Evolutionary conservation across 495 filamentous ascomycete genomes (phyloP).

Genomic region (Aspergillus heteromorphus): DNA sequence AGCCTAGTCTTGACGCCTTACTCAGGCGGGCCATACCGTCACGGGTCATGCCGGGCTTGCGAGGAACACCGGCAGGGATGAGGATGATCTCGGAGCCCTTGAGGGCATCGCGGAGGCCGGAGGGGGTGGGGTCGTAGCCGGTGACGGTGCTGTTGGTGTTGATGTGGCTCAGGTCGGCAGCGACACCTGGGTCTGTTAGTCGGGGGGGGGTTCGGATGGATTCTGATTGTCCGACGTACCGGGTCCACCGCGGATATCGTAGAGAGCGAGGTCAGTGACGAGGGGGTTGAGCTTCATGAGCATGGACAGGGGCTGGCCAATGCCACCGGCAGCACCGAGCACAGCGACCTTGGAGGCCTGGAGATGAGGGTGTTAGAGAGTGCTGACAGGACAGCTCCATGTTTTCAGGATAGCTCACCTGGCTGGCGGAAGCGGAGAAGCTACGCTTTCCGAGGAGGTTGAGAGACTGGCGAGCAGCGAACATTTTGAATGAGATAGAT

Average conservation of each 20-base stretch:
- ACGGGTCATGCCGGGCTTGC: slow-evolving; percentile 99
- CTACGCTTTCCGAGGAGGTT: slow-evolving; percentile 73
- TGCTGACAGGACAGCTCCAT: slow-evolving; percentile 14
- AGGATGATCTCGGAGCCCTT: slow-evolving; percentile 88
- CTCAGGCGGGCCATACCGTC: no score
- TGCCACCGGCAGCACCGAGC: slow-evolving; percentile 92
- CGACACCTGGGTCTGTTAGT: slow-evolving; percentile 64
- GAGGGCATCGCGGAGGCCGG: slow-evolving; percentile 70
- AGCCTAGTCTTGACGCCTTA: no score
- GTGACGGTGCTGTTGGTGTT: slow-evolving; percentile 96
- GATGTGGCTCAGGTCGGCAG: slow-evolving; percentile 95
- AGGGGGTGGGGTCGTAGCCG: slow-evolving; percentile 74
- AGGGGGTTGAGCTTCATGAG: slow-evolving; percentile 97
- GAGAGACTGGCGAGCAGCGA: slow-evolving; percentile 67
- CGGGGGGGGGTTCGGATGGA: background rate
- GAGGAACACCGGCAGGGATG: slow-evolving; percentile 96
- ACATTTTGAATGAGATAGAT: slow-evolving; percentile 55
- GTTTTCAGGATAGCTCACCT: slow-evolving; percentile 50
- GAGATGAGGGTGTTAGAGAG: slow-evolving; percentile 29
- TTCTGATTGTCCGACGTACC: slow-evolving; percentile 55
- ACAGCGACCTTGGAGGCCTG: slow-evolving; percentile 96
- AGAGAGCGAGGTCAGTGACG: slow-evolving; percentile 87
- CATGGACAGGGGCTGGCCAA: slow-evolving; percentile 95
- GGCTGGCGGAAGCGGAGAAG: slow-evolving; percentile 87
- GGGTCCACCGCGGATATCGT: slow-evolving; percentile 92